Conservation (phyloP, 257 asterid genomes). For the Penstemon davidsonii region DNA sequence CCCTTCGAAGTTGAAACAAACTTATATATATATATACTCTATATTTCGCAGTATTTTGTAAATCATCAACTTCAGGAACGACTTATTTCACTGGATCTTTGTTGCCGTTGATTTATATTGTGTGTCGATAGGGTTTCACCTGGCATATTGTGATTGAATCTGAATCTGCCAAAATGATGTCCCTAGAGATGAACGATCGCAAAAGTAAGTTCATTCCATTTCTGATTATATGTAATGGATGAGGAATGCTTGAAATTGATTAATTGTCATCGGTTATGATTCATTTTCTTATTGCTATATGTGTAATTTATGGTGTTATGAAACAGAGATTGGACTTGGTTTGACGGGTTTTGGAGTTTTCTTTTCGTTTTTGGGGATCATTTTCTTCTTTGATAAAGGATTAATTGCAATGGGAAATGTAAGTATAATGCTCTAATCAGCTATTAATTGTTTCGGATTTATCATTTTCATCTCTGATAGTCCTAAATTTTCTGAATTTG, state of each 20-base stretch:
- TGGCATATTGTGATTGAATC: constrained; percentile 28
- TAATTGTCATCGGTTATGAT: not conserved
- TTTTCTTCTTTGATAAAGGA: constrained; percentile 91
- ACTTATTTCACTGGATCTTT: not conserved
- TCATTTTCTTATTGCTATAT: constrained; percentile 14
- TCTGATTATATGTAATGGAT: not conserved
- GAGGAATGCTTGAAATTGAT: constrained; percentile 11
- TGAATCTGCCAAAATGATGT: constrained; percentile 56
- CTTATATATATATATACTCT: not conserved
- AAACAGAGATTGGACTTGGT: constrained; percentile 92
- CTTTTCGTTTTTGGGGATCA: constrained; percentile 82
- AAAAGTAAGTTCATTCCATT: constrained; percentile 50
- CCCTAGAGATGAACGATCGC: constrained; percentile 84
- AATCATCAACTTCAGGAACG: not conserved
- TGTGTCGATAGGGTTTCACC: constrained; percentile 26
- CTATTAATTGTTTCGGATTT: constrained; percentile 14
- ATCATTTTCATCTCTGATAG: constrained; percentile 10
- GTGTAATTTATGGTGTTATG: constrained; percentile 28
- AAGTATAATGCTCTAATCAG: constrained; percentile 33
- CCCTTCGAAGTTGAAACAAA: constrained; percentile 33
- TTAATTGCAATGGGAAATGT: constrained; percentile 96
- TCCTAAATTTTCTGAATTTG: constrained; percentile 25
- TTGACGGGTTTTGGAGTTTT: constrained; percentile 93
- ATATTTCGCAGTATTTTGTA: not conserved
- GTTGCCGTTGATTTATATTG: constrained; percentile 10